These are phyloP conservation scores for Chloris gayana DNA, from an alignment of 176 grass and related monocot genomes.

Conservation along the genomic window DNA sequence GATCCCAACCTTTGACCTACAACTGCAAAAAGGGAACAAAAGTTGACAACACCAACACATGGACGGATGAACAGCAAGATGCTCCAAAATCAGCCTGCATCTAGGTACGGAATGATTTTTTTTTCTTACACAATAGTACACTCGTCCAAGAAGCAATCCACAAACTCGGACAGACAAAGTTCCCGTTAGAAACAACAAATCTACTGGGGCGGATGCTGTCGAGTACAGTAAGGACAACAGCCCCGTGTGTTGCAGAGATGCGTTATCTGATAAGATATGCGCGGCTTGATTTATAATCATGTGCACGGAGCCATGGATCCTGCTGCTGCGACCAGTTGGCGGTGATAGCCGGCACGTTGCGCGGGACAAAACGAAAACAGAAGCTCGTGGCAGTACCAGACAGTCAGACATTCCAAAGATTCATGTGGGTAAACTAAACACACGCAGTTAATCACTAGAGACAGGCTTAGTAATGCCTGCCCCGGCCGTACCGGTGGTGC, in stretches of 20 bases:
- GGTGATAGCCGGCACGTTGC: neutral
- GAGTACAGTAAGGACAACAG: neutral
- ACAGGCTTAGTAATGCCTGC: neutral
- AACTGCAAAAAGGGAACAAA: neutral
- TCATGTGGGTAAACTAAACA: neutral
- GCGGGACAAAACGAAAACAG: neutral
- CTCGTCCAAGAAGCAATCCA: neutral
- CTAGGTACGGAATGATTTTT: neutral
- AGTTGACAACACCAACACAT: neutral
- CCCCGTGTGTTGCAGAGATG: neutral
- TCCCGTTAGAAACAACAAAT: neutral
- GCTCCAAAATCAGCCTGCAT: neutral
- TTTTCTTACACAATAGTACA: neutral
- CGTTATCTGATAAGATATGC: neutral
- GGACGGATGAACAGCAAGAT: neutral
- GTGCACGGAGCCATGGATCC: neutral
- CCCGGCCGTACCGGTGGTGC: neutral
- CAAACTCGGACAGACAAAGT: neutral
- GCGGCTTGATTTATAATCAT: neutral
- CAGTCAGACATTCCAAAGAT: neutral
- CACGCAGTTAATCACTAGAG: neutral
- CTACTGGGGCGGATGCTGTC: neutral
- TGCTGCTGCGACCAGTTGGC: neutral
- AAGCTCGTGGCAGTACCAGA: neutral
- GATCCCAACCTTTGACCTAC: conserved; percentile 36